A percentile compares a stretch with the other conserved stretches of the same genome.
phyloP scores from a whole-genome alignment of 2,329 filamentous ascomycete species.

The Bretziella fagacearum region DNA sequence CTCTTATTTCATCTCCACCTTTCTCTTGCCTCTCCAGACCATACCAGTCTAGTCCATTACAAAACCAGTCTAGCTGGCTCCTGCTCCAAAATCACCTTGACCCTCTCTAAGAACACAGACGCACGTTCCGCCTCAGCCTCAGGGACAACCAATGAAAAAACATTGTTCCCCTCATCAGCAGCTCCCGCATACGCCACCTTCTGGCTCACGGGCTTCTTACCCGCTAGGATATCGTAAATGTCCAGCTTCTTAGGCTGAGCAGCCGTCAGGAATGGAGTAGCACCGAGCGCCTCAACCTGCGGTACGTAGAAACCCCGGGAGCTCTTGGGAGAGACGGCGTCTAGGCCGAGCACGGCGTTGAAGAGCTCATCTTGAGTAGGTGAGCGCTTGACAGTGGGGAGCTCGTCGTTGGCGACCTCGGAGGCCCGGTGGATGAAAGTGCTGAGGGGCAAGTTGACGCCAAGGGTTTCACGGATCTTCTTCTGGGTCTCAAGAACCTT shows the following conservation, averaged over 20 bases:
- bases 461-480: conserved; percentile 59
- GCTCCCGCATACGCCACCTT: conserved; percentile 18
- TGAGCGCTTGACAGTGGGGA: conserved; percentile 41
- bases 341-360: conserved; percentile 65
- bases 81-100: conserved; percentile 68
- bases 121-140: conserved; percentile 69
- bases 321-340: conserved; percentile 30
- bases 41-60: conserved; percentile 22
- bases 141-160: conserved; percentile 68
- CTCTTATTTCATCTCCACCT: conserved; percentile 1
- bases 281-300: conserved; percentile 45
- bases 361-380: conserved; percentile 72
- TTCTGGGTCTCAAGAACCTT: conserved; percentile 68
- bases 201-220: conserved; percentile 18
- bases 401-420: conserved; percentile 71
- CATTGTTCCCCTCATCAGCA: conserved; percentile 43
- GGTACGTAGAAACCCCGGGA: conserved; percentile 52
- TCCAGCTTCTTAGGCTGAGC: conserved; percentile 33
- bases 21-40: neutral
- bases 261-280: conserved; percentile 25
- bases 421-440: conserved; percentile 76
- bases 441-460: conserved; percentile 65
- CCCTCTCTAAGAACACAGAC: conserved; percentile 62
- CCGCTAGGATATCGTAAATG: conserved; percentile 66
- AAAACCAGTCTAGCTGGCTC: conserved; percentile 61